Evolutionary conservation across 768 basidiomycete genomes (phyloP), one percentile per base, ranked within the genome.

Genomic region (Mycena chlorophos): DNA sequence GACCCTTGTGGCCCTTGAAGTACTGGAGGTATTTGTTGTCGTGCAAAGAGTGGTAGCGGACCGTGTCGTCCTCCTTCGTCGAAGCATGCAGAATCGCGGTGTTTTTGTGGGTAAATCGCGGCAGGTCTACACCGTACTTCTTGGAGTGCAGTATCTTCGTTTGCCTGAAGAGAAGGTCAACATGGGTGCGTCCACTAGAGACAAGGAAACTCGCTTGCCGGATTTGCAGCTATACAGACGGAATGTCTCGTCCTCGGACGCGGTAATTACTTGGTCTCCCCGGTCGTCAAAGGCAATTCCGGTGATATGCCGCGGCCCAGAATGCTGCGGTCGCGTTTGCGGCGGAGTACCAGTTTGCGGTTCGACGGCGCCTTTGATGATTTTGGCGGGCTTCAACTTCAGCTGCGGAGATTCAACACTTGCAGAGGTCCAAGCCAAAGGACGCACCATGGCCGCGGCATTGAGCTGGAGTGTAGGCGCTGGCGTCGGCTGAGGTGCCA

Each of bases 1-100:
- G 82, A 30, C 81, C 89, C 62, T 86, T 94, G 75, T 99, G 97
- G 0, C 97, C 97, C 65, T 85, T 88, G 78, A 97, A 98, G 74
- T 99, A 99, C 61, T 89, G 85, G 28, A 98, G 74, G 69, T 94
- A 99, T 68, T 89, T 93, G 79, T 97, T 98, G 80, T 96, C 94
- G 71, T 98, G 94, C 48, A 96, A 69, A 1, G 92, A 95, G 65
- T 96, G 92, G 70, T 98, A 98, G 42, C 97, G 85, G 62, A 98
- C 83, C 0, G 90, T 94, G 68, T 98, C 92, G 70, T 98, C 91
- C 69, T 90, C 91, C 69, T 96, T 98, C 17, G 95, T 98, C 4
- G 92, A 95, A 6, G 95, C 90, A 65, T 98, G 86, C 2, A 98
- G 68, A 45, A 98, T 87, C 3, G 88, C 84, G 0, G 86, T 84